These are phyloP conservation scores for Gossypium anomalum DNA, from an alignment of 345 rosid genomes.

Conservation along the genomic window DNA sequence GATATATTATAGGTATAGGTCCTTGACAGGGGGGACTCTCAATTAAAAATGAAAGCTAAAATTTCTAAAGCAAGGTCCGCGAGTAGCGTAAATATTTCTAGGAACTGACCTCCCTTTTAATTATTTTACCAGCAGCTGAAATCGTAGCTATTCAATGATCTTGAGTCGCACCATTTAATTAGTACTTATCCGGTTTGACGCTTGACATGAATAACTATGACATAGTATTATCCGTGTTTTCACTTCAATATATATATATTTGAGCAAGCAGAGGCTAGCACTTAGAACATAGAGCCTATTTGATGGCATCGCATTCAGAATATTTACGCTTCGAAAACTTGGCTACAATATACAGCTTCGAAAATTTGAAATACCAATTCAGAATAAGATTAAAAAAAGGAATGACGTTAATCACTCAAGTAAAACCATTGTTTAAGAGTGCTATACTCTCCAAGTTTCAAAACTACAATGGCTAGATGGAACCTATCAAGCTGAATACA, in stretches of 20 bases:
- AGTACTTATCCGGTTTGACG: too few species aligned
- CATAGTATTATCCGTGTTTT: background rate
- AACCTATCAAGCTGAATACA: background rate
- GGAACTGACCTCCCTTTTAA: background rate
- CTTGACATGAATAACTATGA: too few species aligned
- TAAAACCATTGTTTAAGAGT: background rate
- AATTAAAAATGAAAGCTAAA: conserved; percentile 8
- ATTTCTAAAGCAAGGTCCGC: background rate
- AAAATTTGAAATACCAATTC: background rate
- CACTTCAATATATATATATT: background rate
- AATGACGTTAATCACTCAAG: background rate
- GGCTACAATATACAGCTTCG: background rate
- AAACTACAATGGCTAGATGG: background rate
- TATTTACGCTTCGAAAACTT: too few species aligned
- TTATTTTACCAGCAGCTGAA: background rate
- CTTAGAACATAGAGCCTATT: background rate
- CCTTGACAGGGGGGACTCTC: background rate
- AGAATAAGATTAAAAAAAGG: background rate
- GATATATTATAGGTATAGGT: background rate
- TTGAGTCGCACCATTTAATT: too few species aligned
- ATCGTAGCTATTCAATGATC: too few species aligned
- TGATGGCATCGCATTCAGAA: background rate
- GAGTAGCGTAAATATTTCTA: background rate
- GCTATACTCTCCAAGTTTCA: background rate
- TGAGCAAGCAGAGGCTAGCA: background rate